Percentiles rank a stretch among this genome's conserved stretches.
Conservation (phyloP, 1,284 basidiomycete species). For the Ustilago cynodontis region DNA sequence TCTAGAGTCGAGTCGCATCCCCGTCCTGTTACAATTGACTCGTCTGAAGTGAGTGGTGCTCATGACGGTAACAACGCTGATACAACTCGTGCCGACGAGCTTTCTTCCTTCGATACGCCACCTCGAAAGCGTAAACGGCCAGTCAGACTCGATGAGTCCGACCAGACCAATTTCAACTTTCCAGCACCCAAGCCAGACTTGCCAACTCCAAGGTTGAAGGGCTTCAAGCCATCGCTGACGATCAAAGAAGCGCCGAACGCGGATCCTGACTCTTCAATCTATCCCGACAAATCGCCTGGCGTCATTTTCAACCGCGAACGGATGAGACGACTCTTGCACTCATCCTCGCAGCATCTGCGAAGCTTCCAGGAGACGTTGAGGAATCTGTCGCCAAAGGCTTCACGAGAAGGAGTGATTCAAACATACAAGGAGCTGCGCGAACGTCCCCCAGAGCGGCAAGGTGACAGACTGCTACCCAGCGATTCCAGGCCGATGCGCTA, state of each 20-base stretch:
- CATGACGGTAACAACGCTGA: background rate
- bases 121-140: conserved; percentile 20
- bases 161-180: conserved; percentile 14
- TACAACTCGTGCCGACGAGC: background rate
- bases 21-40: background rate
- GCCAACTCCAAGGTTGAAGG: conserved; percentile 7
- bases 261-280: background rate
- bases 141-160: background rate
- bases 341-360: background rate
- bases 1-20: background rate
- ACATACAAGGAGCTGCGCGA: background rate
- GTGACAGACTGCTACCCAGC: background rate
- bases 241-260: background rate
- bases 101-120: background rate
- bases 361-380: conserved; percentile 1
- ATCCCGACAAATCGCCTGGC: background rate
- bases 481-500: background rate
- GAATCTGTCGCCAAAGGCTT: background rate
- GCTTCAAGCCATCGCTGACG: conserved; percentile 10
- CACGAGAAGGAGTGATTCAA: background rate
- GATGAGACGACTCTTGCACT: background rate
- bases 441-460: background rate
- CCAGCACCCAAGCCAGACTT: background rate
- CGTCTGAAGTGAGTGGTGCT: background rate
- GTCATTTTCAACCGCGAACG: background rate